These are phyloP conservation scores for Leccinum barrowsii DNA, from an alignment of 768 basidiomycete species.

Conservation along the genomic window DNA sequence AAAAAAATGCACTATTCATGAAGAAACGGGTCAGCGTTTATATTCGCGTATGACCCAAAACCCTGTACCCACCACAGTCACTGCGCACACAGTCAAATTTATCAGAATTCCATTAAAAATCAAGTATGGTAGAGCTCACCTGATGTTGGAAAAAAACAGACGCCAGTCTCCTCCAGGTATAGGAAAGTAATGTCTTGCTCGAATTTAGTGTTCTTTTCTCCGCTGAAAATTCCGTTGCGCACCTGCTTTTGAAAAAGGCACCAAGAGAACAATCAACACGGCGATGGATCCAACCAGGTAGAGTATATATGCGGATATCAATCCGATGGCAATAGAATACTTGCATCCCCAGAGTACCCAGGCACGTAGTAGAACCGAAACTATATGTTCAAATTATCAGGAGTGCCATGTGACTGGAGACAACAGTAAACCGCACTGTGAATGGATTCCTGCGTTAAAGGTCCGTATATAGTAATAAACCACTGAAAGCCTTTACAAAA, in stretches of 20 bases:
- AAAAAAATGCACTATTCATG: conserved; percentile 2
- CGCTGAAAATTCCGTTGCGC: background rate
- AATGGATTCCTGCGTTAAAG: conserved; percentile 6
- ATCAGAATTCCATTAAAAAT: background rate
- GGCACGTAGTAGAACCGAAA: conserved; percentile 17
- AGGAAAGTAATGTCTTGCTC: background rate
- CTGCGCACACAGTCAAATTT: background rate
- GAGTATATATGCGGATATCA: conserved; percentile 10
- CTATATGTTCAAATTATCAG: background rate
- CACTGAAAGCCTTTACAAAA: conserved; percentile 6
- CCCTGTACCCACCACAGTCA: background rate
- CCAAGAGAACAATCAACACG: background rate
- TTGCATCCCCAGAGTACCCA: conserved; percentile 19
- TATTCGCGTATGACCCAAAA: background rate
- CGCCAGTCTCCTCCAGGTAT: background rate
- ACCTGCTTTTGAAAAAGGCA: background rate
- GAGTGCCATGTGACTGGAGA: background rate
- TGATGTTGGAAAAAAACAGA: background rate
- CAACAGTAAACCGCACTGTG: conserved; percentile 3
- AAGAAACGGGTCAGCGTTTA: background rate
- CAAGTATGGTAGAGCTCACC: background rate
- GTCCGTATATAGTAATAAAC: background rate
- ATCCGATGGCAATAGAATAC: background rate
- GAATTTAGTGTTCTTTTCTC: background rate
- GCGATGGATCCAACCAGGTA: conserved; percentile 1